These are phyloP conservation scores for Neopestalotiopsis clavispora DNA, from an alignment of 2,329 filamentous ascomycete species.

Conservation along the genomic window DNA sequence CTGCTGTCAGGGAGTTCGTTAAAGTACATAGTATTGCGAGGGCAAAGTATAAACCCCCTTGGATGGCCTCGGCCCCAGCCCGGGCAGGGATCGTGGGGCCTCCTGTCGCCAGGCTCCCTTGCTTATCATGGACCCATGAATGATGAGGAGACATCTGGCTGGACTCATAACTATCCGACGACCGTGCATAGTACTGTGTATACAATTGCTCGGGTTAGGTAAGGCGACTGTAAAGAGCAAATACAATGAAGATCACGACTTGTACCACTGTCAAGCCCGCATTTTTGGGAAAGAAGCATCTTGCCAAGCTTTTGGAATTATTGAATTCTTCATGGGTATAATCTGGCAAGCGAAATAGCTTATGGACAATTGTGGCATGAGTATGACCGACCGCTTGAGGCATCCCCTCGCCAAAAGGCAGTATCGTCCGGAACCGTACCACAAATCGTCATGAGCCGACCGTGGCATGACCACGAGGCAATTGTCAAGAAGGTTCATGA, in stretches of 20 bases:
- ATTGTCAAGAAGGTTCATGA: neutral
- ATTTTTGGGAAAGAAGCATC: conserved; percentile 6
- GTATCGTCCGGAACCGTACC: neutral
- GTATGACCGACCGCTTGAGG: neutral
- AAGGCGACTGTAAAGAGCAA: neutral
- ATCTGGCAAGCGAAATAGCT: conserved; percentile 7
- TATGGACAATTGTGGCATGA: neutral
- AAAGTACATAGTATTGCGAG: neutral
- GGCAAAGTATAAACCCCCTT: neutral
- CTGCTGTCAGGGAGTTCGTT: neutral
- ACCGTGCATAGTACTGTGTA: neutral
- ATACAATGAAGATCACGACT: conserved; percentile 2
- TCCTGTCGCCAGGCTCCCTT: neutral
- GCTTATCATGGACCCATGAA: neutral
- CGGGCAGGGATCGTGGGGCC: neutral
- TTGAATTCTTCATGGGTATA: conserved; percentile 6
- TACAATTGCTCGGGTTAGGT: neutral
- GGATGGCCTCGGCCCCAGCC: neutral
- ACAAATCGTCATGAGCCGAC: neutral
- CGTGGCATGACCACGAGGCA: neutral
- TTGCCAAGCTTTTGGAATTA: conserved; percentile 6
- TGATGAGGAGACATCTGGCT: neutral
- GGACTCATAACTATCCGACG: neutral
- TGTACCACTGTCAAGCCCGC: neutral
- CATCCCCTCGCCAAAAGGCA: neutral